Percentiles rank a stretch among this genome's conserved stretches.
Evolutionary conservation across 768 basidiomycete species (phyloP).

Genomic region (Antrodiella citrinella): DNA sequence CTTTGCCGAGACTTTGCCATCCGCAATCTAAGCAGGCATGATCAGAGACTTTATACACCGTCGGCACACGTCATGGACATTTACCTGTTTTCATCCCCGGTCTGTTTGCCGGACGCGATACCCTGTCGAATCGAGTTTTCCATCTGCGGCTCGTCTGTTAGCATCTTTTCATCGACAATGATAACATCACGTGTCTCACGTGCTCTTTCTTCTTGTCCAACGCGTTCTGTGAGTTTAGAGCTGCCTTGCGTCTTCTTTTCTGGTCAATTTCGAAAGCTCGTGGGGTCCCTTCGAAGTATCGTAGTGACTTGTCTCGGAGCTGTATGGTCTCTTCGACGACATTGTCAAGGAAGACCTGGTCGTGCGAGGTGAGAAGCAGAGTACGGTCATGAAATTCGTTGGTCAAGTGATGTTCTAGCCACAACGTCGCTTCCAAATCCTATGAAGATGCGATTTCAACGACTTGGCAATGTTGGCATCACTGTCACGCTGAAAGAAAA

Average conservation of each 20-base stretch:
- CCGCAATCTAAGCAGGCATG: neutral
- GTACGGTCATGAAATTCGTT: conserved; percentile 6
- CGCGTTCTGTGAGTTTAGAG: conserved; percentile 12
- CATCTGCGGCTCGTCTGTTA: neutral
- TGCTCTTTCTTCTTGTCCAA: conserved; percentile 15
- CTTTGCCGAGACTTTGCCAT: conserved; percentile 9
- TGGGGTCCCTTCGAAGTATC: conserved; percentile 15
- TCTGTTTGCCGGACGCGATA: conserved; percentile 12
- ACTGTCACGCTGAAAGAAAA: too few species aligned
- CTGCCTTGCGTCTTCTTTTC: conserved; percentile 14
- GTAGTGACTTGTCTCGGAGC: conserved; percentile 12
- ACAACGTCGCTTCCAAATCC: conserved; percentile 9
- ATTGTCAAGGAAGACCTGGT: conserved; percentile 17
- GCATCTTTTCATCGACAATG: too few species aligned
- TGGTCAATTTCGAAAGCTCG: conserved; percentile 16
- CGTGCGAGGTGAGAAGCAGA: conserved; percentile 16
- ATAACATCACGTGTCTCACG: neutral
- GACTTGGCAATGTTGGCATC: too few species aligned
- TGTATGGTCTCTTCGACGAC: conserved; percentile 16
- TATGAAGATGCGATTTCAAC: neutral
- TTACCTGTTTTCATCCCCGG: conserved; percentile 18
- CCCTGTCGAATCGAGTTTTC: conserved; percentile 8
- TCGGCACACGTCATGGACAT: conserved; percentile 7
- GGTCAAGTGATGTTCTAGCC: conserved; percentile 6
- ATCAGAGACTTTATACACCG: neutral